phyloP scores from a whole-genome alignment of 106 monocot genomes.

The Amphibolis antarctica region DNA sequence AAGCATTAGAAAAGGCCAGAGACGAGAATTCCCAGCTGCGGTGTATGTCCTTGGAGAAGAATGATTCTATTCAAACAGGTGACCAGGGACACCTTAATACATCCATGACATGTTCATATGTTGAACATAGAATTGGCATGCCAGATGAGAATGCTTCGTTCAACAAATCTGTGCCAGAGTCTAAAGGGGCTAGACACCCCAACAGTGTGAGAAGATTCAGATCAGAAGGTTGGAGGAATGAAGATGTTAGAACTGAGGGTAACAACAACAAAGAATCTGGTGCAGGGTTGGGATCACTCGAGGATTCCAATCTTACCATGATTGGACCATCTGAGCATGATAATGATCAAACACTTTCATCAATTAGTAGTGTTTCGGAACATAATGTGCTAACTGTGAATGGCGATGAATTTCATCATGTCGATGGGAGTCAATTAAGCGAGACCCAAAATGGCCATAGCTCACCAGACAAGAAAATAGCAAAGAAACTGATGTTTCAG shows the following conservation, averaged over 20 bases:
- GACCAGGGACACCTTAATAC: too few relatives aligned
- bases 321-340: background rate
- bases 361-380: too few relatives aligned
- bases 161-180: too few relatives aligned
- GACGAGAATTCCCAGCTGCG: constrained; percentile 57
- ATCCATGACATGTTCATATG: too few relatives aligned
- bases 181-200: background rate
- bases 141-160: too few relatives aligned
- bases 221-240: background rate
- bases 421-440: background rate
- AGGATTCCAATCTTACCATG: background rate
- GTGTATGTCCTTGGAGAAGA: constrained; percentile 8
- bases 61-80: background rate
- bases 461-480: background rate
- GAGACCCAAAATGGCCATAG: background rate
- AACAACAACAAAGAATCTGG: too few relatives aligned
- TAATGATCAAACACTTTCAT: background rate
- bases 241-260: background rate
- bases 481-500: constrained; percentile 1
- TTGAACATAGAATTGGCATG: too few relatives aligned
- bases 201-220: background rate
- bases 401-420: constrained; percentile 1
- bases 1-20: constrained; percentile 59
- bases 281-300: background rate
- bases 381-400: background rate